Percentiles rank a stretch among this genome's conserved stretches.
phyloP scores from a whole-genome alignment of 306 rosid genomes.

The Calophaca sinica region DNA sequence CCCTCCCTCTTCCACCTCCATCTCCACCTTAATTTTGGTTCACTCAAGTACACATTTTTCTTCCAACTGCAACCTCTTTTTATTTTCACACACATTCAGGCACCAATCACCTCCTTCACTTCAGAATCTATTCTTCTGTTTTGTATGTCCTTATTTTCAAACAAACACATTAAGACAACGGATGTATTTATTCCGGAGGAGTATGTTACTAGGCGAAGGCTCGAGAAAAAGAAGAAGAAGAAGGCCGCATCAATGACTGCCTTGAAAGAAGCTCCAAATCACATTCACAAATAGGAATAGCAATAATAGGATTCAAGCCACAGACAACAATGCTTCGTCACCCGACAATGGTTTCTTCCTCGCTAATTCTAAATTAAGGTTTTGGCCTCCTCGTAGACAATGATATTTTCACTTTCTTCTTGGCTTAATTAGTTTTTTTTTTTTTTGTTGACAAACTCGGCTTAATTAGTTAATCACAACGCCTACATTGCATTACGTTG shows the following conservation, averaged over 20 bases:
- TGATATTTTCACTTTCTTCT: constrained; percentile 53
- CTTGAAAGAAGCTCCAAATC: constrained; percentile 5
- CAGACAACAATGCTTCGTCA: not conserved
- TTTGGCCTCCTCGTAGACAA: constrained; percentile 13
- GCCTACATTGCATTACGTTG: not conserved
- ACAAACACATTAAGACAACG: constrained; percentile 40
- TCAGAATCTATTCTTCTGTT: no score
- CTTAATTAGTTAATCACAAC: constrained; percentile 1
- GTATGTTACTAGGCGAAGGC: constrained; percentile 56
- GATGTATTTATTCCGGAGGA: constrained; percentile 75
- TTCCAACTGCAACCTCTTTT: no score
- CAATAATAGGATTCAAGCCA: not conserved
- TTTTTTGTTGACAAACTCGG: no score
- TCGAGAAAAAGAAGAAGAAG: constrained; percentile 53
- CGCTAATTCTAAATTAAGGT: constrained; percentile 24
- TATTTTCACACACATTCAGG: no score
- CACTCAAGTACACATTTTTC: no score
- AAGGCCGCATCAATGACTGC: not conserved
- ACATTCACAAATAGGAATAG: constrained; percentile 5
- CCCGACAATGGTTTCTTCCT: not conserved
- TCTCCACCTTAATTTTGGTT: no score
- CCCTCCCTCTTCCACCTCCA: no score
- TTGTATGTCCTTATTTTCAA: no score
- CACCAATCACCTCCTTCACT: no score
- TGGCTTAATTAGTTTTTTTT: constrained; percentile 47